Percentiles rank a stretch among this genome's conserved stretches.
These are phyloP conservation scores for Rosa multiflora DNA, from an alignment of 306 rosid species.

Conservation along the genomic window DNA sequence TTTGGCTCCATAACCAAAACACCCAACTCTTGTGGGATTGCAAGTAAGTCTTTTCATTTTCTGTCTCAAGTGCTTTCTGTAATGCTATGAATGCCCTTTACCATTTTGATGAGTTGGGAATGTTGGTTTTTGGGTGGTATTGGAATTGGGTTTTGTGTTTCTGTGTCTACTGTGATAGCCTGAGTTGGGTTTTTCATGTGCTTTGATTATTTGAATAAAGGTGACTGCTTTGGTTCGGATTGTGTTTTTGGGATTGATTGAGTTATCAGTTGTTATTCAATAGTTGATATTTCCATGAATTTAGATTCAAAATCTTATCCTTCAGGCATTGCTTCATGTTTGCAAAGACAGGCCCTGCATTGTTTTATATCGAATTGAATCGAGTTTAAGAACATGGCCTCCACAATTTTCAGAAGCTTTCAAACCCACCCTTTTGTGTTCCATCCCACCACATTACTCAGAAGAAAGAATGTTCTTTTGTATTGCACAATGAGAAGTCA, in stretches of 20 bases:
- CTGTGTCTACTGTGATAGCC: not conserved
- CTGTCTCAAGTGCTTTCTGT: not conserved
- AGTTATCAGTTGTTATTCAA: not conserved
- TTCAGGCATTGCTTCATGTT: not conserved
- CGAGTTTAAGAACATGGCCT: conserved; percentile 48
- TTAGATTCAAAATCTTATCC: not conserved
- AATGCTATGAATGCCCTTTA: not conserved
- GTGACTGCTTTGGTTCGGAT: not conserved
- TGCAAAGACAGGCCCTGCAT: conserved; percentile 8
- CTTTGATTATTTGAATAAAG: not conserved
- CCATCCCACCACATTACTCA: conserved; percentile 44
- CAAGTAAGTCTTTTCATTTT: not conserved
- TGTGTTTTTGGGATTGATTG: not conserved
- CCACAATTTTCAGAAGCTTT: conserved; percentile 60
- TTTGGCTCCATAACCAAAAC: not conserved
- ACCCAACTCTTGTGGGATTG: not conserved
- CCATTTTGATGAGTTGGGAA: not conserved
- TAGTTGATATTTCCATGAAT: not conserved
- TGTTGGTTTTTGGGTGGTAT: not conserved
- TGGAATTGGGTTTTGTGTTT: not conserved
- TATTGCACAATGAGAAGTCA: conserved; percentile 52
- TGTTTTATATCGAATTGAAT: conserved; percentile 4
- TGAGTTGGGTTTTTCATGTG: not conserved
- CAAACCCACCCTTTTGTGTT: conserved; percentile 51
- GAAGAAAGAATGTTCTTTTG: conserved; percentile 37